Base-by-base conservation (phyloP, 2,329 filamentous ascomycete genomes). In the Arthrinium puccinioides region DNA sequence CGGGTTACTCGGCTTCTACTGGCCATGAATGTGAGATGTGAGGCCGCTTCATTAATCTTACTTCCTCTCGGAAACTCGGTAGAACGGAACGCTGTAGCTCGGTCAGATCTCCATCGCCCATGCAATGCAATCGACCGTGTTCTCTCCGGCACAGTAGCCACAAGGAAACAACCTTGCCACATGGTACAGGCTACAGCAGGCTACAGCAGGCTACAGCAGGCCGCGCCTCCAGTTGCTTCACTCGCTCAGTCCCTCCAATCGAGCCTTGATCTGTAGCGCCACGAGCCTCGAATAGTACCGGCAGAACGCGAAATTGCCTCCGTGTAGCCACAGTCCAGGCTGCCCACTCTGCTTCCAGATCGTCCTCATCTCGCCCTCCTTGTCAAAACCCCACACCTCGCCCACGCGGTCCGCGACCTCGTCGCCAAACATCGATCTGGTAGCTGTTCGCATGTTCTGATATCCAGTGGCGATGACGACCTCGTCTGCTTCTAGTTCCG, bases 251-350 rank as follows among this genome's bases (percentile, higher is more conserved):
- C 58, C 57, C 34, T 59, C 57, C 5, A 64, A 41, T 38, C 51
- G 54, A 0, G 57, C 72, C 52, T 71, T 69, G 32, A 76, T 73
- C 54, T 74, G 72, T 36, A 76, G 44, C 1, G 70, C 72, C 41
- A 76, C 39, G 2, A 73, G 37, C 30, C 66, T 69, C 0, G 78
- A 82, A 46, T 68, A 82, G 29, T 75, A 76, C 13, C 79, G 64
- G 40, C 75, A 80, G 36, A 82, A 55, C 0, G 76, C 76, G 25
- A 84, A 50, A 43, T 81, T 83, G 1, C 80, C 79, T 0, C 76
- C 78, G 44, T 80, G 76, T 44, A 76, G 76, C 79, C 78, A 84
- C 41, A 84, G 76, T 0, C 77, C 76, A 0, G 74, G 74, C 38
- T 82, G 76, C 0, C 78, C 78, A 16, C 68, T 79, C 14, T 62